These are phyloP conservation scores for Sanghuangporus baumii DNA, from an alignment of 1,284 basidiomycete species.

Conservation along the genomic window DNA sequence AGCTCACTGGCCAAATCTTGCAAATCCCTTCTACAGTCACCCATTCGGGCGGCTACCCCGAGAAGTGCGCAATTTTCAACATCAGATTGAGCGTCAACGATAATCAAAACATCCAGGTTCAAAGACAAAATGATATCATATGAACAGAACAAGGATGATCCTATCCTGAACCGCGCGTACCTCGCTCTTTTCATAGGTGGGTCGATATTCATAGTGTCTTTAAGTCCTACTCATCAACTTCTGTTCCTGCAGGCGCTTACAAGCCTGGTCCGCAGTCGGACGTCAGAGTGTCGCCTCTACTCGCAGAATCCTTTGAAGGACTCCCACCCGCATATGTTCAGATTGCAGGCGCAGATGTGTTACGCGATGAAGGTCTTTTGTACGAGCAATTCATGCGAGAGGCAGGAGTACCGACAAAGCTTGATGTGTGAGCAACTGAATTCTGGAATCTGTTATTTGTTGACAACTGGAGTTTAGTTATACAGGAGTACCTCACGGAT, in stretches of 20 bases:
- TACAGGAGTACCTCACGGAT: slow-evolving; percentile 12
- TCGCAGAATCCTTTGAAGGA: slow-evolving; percentile 18
- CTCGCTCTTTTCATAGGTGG: slow-evolving; percentile 3
- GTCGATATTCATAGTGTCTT: neutral
- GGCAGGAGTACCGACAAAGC: slow-evolving; percentile 16
- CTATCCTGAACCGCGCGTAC: slow-evolving; percentile 13
- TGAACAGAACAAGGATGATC: slow-evolving; percentile 22
- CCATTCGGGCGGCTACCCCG: slow-evolving; percentile 9
- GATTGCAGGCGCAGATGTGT: slow-evolving; percentile 21
- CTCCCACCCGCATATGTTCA: slow-evolving; percentile 22
- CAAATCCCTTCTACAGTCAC: slow-evolving; percentile 7
- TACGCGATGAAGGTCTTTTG: slow-evolving; percentile 24
- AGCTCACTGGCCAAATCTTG: slow-evolving; percentile 14
- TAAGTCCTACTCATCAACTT: slow-evolving; percentile 8
- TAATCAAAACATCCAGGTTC: neutral
- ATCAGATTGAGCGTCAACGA: neutral
- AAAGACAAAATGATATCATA: slow-evolving; percentile 22
- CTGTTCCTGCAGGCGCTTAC: slow-evolving; percentile 14
- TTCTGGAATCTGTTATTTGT: neutral
- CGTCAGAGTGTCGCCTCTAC: slow-evolving; percentile 19
- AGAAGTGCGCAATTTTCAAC: slow-evolving; percentile 1
- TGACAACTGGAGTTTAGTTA: neutral
- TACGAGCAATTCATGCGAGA: slow-evolving; percentile 21
- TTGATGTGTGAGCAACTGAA: slow-evolving; percentile 19
- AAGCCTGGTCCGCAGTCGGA: slow-evolving; percentile 11